phyloP scores from a whole-genome alignment of 768 basidiomycete species.

The Tremella yokohamensis region DNA sequence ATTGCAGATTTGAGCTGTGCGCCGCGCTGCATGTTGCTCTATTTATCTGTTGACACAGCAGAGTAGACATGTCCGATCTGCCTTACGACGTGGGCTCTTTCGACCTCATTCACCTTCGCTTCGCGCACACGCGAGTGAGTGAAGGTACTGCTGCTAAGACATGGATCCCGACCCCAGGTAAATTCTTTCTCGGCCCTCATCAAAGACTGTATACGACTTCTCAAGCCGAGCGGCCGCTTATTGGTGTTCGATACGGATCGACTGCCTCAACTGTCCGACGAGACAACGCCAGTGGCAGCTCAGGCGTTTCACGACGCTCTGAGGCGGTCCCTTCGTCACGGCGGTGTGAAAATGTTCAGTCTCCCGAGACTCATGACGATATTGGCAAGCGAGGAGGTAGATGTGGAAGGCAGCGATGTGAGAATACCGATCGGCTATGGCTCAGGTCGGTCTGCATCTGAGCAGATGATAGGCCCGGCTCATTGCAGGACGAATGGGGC shows the following conservation, averaged over 20 bases:
- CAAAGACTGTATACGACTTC: constrained; percentile 3
- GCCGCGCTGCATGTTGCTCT: constrained; percentile 1
- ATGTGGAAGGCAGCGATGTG: constrained; percentile 15
- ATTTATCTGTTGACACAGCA: constrained; percentile 4
- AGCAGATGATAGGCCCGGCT: constrained; percentile 1
- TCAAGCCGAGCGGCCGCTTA: constrained; percentile 21
- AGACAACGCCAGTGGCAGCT: neutral
- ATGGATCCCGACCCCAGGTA: constrained; percentile 7
- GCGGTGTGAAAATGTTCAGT: constrained; percentile 14
- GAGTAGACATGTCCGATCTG: constrained; percentile 23
- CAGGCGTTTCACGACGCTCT: constrained; percentile 21
- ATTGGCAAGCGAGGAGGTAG: constrained; percentile 2
- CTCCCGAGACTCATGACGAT: constrained; percentile 6
- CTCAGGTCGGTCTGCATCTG: constrained; percentile 8
- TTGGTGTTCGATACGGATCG: constrained; percentile 23
- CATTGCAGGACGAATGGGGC: constrained; percentile 15
- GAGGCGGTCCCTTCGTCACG: neutral
- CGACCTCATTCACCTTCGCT: constrained; percentile 34
- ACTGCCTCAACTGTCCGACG: constrained; percentile 8
- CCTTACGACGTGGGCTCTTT: constrained; percentile 20
- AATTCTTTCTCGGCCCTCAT: constrained; percentile 13
- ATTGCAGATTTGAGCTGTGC: constrained; percentile 23
- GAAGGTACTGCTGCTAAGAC: neutral
- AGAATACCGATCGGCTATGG: constrained; percentile 23
- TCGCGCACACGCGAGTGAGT: constrained; percentile 23